Base-by-base conservation (phyloP, 441 rosid genomes). In the Pelargonium fulgidum region DNA sequence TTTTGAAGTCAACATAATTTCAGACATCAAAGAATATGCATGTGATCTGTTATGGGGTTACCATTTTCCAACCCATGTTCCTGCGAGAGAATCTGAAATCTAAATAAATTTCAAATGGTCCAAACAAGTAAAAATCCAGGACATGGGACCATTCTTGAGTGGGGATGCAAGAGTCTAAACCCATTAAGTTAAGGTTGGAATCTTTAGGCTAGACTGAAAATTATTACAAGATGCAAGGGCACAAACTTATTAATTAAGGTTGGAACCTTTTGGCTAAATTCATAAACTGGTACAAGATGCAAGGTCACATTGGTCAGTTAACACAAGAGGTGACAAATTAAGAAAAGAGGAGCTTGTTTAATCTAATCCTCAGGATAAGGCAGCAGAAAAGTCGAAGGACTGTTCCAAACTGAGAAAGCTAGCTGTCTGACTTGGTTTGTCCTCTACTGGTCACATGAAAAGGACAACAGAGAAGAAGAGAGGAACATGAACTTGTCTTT, bases 111-210 rank as follows among this genome's bases (percentile, higher is more conserved):
- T 54, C 24, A 16, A 54, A 17, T 54, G 24, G 11, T 54, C 22
- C 9, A 54, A 17, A 5, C 22, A 16, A n/a, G 22, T 54, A 56
- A 56, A 20, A 56, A 36, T 36, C 8, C 24, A 56, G 12, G 62
- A 10, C 11, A 56, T 54, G 59, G 59, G 59, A 14, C 4, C 39
- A 33, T 3, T 54, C 22, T 54, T 17, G 61, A 54, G 41, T 54
- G 62, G 62, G 62, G 22, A 56, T 56, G 24, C 20, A 56, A 56
- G 62, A 56, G 62, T 56, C 62, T 13, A 56, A 17, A 56, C 62
- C 61, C 61, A 54, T 54, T 54, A 54, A 54, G 20, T 6, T 17
- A 54, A 54, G 22, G 20, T 54, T 54, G 61, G 61, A 54, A 54
- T 20, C 61, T 54, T 54, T 54, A 19, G 8, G 61, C 61, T 54